Conservation (phyloP, 371 early-diverging fungal species). For the Blakeslea trispora region DNA sequence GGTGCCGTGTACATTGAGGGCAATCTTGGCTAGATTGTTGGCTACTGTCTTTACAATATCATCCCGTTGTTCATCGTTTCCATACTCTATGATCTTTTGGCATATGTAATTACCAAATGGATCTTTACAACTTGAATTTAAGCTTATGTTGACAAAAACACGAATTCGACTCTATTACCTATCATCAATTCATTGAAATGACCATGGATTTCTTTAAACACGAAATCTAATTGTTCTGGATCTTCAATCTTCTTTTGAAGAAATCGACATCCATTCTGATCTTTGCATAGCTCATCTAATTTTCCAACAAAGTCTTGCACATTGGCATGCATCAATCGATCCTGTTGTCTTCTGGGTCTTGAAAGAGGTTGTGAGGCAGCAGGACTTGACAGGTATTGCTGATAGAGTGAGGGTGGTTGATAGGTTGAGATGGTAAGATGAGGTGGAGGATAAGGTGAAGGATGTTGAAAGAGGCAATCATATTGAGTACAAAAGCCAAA, state of each 20-base stretch:
- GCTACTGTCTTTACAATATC: slow-evolving; percentile 72
- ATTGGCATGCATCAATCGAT: slow-evolving; percentile 65
- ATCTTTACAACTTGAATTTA: slow-evolving; percentile 58
- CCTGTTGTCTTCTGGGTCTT: not conserved
- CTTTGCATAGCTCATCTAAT: slow-evolving; percentile 80
- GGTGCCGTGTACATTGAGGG: slow-evolving; percentile 96
- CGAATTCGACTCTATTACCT: too few relatives aligned
- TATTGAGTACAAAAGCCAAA: slow-evolving; percentile 13
- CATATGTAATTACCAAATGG: slow-evolving; percentile 94
- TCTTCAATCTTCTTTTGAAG: slow-evolving; percentile 81
- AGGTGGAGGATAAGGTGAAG: too few relatives aligned
- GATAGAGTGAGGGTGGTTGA: slow-evolving; percentile 3
- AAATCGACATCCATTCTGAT: slow-evolving; percentile 90
- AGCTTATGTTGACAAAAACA: too few relatives aligned
- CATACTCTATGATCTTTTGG: slow-evolving; percentile 84
- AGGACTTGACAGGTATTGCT: not conserved
- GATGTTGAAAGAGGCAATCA: slow-evolving; percentile 13
- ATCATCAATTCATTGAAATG: slow-evolving; percentile 85
- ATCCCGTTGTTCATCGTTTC: slow-evolving; percentile 74
- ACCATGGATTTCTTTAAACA: slow-evolving; percentile 74
- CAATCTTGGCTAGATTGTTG: slow-evolving; percentile 75
- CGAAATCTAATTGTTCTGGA: slow-evolving; percentile 42
- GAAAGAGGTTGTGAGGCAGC: not conserved
- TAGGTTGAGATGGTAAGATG: not conserved
- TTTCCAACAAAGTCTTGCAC: slow-evolving; percentile 67